phyloP scores from a whole-genome alignment of 306 rosid genomes.

The Prunus mume region DNA sequence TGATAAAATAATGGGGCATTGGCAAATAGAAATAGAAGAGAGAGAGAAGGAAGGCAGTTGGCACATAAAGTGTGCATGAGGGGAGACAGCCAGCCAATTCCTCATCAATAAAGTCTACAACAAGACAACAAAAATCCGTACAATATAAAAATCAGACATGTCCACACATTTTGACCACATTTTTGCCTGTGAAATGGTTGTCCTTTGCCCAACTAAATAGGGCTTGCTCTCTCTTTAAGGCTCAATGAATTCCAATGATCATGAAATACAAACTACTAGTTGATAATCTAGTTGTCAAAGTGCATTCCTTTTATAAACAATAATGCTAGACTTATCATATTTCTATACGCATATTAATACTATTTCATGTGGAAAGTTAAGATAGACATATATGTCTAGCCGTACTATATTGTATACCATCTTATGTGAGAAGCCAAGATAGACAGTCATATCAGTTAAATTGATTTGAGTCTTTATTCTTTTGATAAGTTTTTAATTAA shows the following conservation, averaged over 20 bases:
- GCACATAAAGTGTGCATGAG: not conserved
- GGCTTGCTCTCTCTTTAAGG: not conserved
- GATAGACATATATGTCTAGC: too few species aligned
- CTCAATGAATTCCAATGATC: not conserved
- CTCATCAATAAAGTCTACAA: not conserved
- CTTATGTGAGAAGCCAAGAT: too few species aligned
- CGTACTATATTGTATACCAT: fast-evolving
- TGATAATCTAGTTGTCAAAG: too few species aligned
- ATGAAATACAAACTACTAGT: too few species aligned
- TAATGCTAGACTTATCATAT: too few species aligned
- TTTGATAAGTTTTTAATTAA: too few species aligned
- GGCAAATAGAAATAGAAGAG: not conserved
- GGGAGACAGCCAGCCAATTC: not conserved
- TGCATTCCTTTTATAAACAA: too few species aligned
- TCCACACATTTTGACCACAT: not conserved
- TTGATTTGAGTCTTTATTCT: too few species aligned
- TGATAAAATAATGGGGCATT: not conserved
- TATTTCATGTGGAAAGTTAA: too few species aligned
- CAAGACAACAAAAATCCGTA: not conserved
- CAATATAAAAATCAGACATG: not conserved
- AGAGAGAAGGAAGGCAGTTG: not conserved
- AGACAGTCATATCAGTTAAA: too few species aligned
- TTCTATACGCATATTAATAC: too few species aligned
- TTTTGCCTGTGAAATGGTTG: not conserved
- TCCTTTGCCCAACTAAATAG: not conserved